Evolutionary conservation across 192 early-diverging fungal genomes (phyloP), one percentile per base, ranked within the genome.

Genomic region (Rhizoclosmatium sp.): DNA sequence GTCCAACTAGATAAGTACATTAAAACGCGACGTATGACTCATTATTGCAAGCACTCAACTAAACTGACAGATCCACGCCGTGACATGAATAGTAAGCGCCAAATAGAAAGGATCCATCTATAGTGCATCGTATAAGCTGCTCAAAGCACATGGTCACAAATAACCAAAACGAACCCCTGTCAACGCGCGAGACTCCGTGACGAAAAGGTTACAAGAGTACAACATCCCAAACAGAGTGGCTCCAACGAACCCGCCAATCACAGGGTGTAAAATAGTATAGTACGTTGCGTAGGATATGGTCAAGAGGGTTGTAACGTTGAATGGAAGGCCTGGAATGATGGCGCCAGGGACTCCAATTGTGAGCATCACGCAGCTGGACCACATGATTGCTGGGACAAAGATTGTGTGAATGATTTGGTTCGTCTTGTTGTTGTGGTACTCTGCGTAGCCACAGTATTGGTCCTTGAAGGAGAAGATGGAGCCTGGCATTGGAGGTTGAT

Each of bases 341-440:
- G 62, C 71, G 58, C 80, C n/a, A 2, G 86, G 78, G 47, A 73
- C 71, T 39, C 81, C 69, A 64, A 82, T 82, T 47, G 89, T 82
- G 19, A 82, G 78, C 81, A 91, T 88, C 7, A 95, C 93, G 31
- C 94, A 78, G 4, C 84, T 82, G 45, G 93, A 90, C 93, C 94
- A 97, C 49, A 95, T 84, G 79, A 99, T 95, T 64, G 91, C 89
- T 3, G 97, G 97, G 44, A 99, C 96, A 82, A 93, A 99, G 2
- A 95, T 83, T 79, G 95, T 86, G 83, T 98, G 95, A 75, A 96
- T 93, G 23, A 85, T 75, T 42, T 96, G 85, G 86, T 98, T 97
- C 78, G 89, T 82, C 56, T 82, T 82, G 88, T 76, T 47, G 78
- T 40, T 19, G 59, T 73, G 60, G 69, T 64, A 69, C 56, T 64